phyloP scores from a whole-genome alignment of 441 rosid species.

The Eutrema salsugineum region DNA sequence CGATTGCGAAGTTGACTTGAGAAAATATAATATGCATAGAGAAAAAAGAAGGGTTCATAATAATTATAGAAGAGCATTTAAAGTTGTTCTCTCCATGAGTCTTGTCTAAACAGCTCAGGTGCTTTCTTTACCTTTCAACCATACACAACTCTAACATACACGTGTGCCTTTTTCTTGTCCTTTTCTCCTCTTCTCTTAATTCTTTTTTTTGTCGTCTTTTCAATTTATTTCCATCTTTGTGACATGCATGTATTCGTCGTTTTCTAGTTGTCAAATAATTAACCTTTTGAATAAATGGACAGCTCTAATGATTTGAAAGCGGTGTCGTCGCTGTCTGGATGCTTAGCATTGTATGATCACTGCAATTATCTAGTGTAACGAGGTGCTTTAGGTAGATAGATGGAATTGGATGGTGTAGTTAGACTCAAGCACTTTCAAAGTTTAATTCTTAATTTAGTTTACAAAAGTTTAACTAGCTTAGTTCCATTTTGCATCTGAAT shows the following conservation, averaged over 20 bases:
- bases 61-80: not conserved
- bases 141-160: slow-evolving; percentile 35
- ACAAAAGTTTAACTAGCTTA: not conserved
- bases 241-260: slow-evolving; percentile 10
- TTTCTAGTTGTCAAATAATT: not conserved
- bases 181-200: slow-evolving; percentile 19
- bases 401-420: not conserved
- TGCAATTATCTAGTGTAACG: not conserved
- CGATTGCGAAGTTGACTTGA: slow-evolving; percentile 25
- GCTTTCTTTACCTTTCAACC: slow-evolving; percentile 28
- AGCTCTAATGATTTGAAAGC: not conserved
- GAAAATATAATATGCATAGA: not conserved
- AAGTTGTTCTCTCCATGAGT: slow-evolving; percentile 34
- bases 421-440: not conserved
- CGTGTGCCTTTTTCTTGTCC: slow-evolving; percentile 25
- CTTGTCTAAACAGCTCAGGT: slow-evolving; percentile 39
- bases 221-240: not conserved
- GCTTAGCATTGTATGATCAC: not conserved
- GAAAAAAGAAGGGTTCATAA: not conserved
- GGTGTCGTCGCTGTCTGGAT: not conserved
- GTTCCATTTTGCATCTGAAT: not conserved
- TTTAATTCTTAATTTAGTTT: not conserved
- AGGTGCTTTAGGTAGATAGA: not conserved
- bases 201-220: slow-evolving; percentile 25
- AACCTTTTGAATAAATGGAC: not conserved